Evolutionary conservation across 768 basidiomycete species (phyloP).

Genomic region (Myochromella boudieri): DNA sequence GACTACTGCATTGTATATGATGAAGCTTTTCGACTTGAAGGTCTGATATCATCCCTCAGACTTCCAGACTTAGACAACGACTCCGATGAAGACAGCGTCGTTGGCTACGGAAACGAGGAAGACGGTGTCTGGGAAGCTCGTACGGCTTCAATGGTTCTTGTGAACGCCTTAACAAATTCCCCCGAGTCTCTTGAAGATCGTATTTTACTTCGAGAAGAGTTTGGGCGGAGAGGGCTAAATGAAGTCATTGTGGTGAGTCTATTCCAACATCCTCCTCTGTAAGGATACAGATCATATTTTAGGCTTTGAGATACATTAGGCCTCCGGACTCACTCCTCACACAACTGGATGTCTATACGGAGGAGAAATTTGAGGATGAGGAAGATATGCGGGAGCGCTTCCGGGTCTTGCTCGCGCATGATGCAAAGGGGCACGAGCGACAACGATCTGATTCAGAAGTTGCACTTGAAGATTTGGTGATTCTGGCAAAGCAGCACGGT

Average conservation of each 20-base stretch:
- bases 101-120: constrained; percentile 48
- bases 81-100: constrained; percentile 26
- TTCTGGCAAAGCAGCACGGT: constrained; percentile 57
- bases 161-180: constrained; percentile 79
- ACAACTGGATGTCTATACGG: constrained; percentile 79
- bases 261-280: neutral
- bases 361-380: constrained; percentile 90
- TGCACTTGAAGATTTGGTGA: constrained; percentile 60
- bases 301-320: constrained; percentile 25
- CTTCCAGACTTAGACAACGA: constrained; percentile 47
- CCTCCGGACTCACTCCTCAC: constrained; percentile 49
- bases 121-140: constrained; percentile 83
- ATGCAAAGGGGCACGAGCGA: constrained; percentile 28
- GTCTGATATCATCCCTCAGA: constrained; percentile 62
- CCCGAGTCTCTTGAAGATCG: constrained; percentile 79
- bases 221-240: constrained; percentile 77
- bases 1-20: constrained; percentile 73
- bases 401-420: constrained; percentile 29
- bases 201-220: constrained; percentile 78
- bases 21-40: constrained; percentile 81
- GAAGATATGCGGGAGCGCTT: constrained; percentile 76
- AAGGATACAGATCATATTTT: constrained; percentile 32
- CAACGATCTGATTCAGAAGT: constrained; percentile 50
- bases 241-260: constrained; percentile 77
- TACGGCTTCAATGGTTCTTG: constrained; percentile 68